Conservation (phyloP, 2,329 filamentous ascomycete genomes). For the Monilinia vaccinii-corymbosi region DNA sequence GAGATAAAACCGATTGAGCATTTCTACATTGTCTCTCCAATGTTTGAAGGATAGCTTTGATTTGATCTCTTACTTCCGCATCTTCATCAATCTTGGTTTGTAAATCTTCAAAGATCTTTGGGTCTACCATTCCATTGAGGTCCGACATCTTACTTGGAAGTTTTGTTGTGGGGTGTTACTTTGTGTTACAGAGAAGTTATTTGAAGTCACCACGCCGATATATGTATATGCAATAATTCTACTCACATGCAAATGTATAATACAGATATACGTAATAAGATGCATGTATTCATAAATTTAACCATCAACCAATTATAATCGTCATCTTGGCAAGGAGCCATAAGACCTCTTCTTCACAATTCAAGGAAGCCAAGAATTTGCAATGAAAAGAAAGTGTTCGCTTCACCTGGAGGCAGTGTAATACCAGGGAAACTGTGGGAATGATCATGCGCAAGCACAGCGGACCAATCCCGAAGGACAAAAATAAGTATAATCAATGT, state of each 20-base stretch:
- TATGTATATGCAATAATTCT: too few relatives aligned
- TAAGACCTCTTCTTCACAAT: constrained; percentile 50
- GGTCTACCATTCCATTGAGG: constrained; percentile 40
- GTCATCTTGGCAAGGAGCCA: too few relatives aligned
- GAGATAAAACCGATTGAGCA: constrained; percentile 74
- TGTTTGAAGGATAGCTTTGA: constrained; percentile 70
- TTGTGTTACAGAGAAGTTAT: neutral
- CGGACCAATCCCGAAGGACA: constrained; percentile 44
- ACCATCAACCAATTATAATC: too few relatives aligned
- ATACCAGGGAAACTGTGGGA: constrained; percentile 66
- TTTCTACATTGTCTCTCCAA: constrained; percentile 77
- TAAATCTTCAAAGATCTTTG: constrained; percentile 74
- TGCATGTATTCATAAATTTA: too few relatives aligned
- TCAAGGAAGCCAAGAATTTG: constrained; percentile 40
- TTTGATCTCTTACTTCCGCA: constrained; percentile 67
- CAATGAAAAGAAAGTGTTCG: constrained; percentile 52
- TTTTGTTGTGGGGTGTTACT: neutral
- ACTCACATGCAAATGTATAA: too few relatives aligned
- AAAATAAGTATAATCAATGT: constrained; percentile 82
- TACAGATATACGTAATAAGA: too few relatives aligned
- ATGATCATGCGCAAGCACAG: constrained; percentile 63
- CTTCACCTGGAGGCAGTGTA: constrained; percentile 67
- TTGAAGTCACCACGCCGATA: neutral
- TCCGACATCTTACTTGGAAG: constrained; percentile 14
- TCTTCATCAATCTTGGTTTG: constrained; percentile 89